These are phyloP conservation scores for Phycomyces blakesleeanus DNA, from an alignment of 192 early-diverging fungal genomes.

Conservation along the genomic window DNA sequence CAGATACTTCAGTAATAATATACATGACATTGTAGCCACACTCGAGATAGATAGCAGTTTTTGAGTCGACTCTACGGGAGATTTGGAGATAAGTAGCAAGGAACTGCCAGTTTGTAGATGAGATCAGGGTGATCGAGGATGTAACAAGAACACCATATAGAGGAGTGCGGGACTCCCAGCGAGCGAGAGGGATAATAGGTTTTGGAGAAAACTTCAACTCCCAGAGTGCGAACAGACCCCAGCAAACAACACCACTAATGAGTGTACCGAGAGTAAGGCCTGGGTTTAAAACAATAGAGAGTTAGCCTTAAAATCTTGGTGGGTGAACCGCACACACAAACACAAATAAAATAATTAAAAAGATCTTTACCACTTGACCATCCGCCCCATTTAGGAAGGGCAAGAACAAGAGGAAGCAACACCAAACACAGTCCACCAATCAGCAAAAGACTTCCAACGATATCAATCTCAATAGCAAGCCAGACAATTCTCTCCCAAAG, in stretches of 20 bases:
- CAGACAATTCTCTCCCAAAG: neutral
- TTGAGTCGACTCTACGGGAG: slow-evolving; percentile 12
- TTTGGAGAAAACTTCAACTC: slow-evolving; percentile 19
- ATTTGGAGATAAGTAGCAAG: slow-evolving; percentile 21
- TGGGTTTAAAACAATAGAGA: neutral
- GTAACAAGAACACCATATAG: slow-evolving; percentile 14
- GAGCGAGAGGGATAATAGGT: slow-evolving; percentile 18
- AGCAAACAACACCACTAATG: slow-evolving; percentile 5
- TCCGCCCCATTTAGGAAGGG: slow-evolving; percentile 10
- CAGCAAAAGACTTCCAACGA: slow-evolving; percentile 17
- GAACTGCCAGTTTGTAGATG: slow-evolving; percentile 18
- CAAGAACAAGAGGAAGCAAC: slow-evolving; percentile 24
- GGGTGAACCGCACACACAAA: neutral
- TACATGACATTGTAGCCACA: slow-evolving; percentile 25
- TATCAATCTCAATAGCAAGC: slow-evolving; percentile 8
- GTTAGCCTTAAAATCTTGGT: too few relatives aligned
- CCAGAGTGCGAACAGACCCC: slow-evolving; percentile 17
- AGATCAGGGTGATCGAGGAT: slow-evolving; percentile 14
- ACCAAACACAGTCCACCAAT: slow-evolving; percentile 16
- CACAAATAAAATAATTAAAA: too few relatives aligned
- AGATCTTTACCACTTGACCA: slow-evolving; percentile 11
- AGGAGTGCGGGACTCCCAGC: slow-evolving; percentile 17
- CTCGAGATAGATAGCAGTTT: slow-evolving; percentile 16
- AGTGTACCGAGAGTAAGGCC: slow-evolving; percentile 15
- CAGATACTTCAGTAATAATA: slow-evolving; percentile 12